Percentiles rank a stretch among this genome's conserved stretches.
These are phyloP conservation scores for Buxus sempervirens DNA, from an alignment of 164 flowering plant genomes.

Conservation along the genomic window DNA sequence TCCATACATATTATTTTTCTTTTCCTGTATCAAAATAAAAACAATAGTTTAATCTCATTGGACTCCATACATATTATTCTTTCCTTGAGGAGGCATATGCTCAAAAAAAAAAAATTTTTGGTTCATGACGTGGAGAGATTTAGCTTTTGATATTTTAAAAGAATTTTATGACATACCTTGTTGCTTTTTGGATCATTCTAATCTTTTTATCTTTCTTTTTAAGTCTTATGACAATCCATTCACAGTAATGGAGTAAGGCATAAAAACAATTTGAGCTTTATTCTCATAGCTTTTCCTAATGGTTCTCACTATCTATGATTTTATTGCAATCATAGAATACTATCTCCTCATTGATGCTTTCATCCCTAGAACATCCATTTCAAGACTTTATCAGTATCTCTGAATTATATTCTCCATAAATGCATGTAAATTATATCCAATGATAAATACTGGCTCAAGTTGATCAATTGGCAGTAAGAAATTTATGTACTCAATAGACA, in stretches of 20 bases:
- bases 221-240: too few species aligned
- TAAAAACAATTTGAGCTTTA: background rate
- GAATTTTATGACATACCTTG: background rate
- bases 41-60: too few species aligned
- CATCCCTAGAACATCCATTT: background rate
- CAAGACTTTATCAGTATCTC: background rate
- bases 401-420: too few species aligned
- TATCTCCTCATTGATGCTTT: background rate
- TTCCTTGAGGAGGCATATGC: too few species aligned
- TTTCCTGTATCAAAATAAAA: too few species aligned
- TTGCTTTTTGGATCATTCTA: background rate
- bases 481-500: too few species aligned
- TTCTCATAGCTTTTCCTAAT: background rate
- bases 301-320: too few species aligned
- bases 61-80: too few species aligned
- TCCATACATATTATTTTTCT: too few species aligned
- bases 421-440: background rate
- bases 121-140: background rate
- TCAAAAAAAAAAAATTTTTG: too few species aligned
- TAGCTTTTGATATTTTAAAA: too few species aligned
- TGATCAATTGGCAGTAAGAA: background rate
- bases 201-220: background rate
- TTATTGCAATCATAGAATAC: background rate
- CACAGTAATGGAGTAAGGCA: too few species aligned
- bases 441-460: background rate